These are phyloP conservation scores for Saccharomyces mikatae DNA, from an alignment of 805 yeast species.

Conservation along the genomic window DNA sequence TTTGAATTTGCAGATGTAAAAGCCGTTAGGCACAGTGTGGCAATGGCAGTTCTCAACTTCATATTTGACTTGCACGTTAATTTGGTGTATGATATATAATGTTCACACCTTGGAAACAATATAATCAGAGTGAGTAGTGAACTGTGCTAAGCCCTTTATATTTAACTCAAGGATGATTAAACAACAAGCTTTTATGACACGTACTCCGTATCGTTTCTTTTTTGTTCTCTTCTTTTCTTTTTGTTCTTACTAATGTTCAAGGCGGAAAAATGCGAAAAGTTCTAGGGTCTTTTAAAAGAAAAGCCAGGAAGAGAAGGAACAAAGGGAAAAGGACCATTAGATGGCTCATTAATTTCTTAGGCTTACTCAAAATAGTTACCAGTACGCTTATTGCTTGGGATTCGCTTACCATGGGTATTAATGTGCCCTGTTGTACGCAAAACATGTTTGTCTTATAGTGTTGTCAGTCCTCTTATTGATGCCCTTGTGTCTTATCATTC, in stretches of 20 bases:
- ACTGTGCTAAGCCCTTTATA: neutral
- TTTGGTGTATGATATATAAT: neutral
- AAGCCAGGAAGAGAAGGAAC: neutral
- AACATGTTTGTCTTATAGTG: neutral
- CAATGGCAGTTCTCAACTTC: neutral
- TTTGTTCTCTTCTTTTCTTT: neutral
- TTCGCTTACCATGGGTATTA: neutral
- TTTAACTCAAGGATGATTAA: neutral
- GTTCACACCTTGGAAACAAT: neutral
- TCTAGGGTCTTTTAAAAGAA: neutral
- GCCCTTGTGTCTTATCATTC: neutral
- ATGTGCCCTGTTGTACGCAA: neutral
- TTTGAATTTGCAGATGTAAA: neutral
- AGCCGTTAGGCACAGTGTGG: neutral
- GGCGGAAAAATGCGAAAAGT: neutral
- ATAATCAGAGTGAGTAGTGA: neutral
- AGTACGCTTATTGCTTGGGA: neutral
- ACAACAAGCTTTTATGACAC: neutral
- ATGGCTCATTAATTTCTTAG: neutral
- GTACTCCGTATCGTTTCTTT: neutral
- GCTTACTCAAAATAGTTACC: neutral
- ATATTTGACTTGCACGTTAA: neutral
- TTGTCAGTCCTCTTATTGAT: neutral
- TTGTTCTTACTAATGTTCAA: neutral
- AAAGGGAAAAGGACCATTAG: neutral